Base-by-base conservation (phyloP, 257 asterid genomes). In the Solanum okadae region DNA sequence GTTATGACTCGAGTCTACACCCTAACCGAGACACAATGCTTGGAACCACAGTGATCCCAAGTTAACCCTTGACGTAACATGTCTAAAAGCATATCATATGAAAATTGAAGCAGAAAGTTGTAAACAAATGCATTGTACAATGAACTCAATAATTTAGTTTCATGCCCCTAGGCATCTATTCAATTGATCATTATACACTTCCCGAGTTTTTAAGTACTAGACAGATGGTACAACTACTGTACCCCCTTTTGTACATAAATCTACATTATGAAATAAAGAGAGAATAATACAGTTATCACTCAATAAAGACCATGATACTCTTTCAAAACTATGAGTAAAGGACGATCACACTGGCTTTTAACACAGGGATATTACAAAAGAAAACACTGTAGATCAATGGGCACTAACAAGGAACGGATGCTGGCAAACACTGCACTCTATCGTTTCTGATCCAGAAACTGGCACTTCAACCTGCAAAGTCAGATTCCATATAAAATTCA, bases 391-490 rank as follows among this genome's bases (percentile, higher is more conserved):
- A 86, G 22, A 88, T 90, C 91, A 92, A 61, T 93, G 91, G 29
- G 93, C 93, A 83, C 86, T 89, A 59, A 93, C 94, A 61, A 93
- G 95, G 93, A 94, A 94, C 1, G 93, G 94, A 78, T 94, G 95
- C 89, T 94, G 95, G 92, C 96, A 94, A 59, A 94, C 93, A 79
- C 94, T 90, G 92, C 95, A 94, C 87, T 92, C 94, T 86, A 93
- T 94, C 77, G 93, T 94, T 91, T 92, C 94, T 63, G 95, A 94
- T 31, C 44, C 86, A 82, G 68, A 82, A 31, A 40, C 70, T 82
- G 86, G 70, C 31, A 82, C 68, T 49, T 82, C 86, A 82, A 82
- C 86, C 86, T 82, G 86, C 70, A 82, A 82, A 31, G 42, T 82
- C 44, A 46, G 49, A 82, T 82, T 22, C 70, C 86, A 10, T 49